phyloP scores from a whole-genome alignment of 768 basidiomycete species.

The Trametes meyenii region DNA sequence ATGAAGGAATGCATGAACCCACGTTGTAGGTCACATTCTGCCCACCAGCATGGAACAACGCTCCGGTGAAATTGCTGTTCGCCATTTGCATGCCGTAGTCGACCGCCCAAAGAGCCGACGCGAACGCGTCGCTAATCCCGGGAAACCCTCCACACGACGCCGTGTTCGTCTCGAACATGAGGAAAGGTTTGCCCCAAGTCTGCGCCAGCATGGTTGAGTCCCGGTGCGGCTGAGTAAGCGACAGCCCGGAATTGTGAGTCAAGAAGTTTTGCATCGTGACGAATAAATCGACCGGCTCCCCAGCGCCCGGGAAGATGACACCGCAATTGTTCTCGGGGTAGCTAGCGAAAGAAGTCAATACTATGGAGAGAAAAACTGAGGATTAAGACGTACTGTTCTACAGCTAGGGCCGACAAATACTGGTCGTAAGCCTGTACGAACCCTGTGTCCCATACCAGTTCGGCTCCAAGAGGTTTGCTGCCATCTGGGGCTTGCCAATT shows the following conservation, averaged over 20 bases:
- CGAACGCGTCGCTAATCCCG: conserved; percentile 56
- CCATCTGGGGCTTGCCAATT: conserved; percentile 47
- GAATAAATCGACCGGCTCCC: conserved; percentile 38
- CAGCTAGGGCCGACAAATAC: conserved; percentile 48
- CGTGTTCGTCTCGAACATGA: conserved; percentile 60
- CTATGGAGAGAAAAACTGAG: not conserved
- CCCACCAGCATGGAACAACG: conserved; percentile 52
- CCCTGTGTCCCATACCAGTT: conserved; percentile 54
- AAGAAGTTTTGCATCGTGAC: conserved; percentile 46
- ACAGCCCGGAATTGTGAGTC: conserved; percentile 43
- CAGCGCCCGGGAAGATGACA: conserved; percentile 31
- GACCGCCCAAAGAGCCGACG: conserved; percentile 53
- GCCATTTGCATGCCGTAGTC: conserved; percentile 57
- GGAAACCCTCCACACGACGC: conserved; percentile 58
- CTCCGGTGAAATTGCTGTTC: conserved; percentile 47
- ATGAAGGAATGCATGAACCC: conserved; percentile 27
- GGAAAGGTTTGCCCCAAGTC: conserved; percentile 40
- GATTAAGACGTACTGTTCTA: conserved; percentile 50
- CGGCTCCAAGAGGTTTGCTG: conserved; percentile 32
- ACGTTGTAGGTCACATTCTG: conserved; percentile 57
- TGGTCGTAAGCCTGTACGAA: conserved; percentile 47
- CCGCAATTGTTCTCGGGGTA: conserved; percentile 40
- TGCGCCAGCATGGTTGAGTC: conserved; percentile 39
- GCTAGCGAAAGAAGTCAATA: conserved; percentile 26
- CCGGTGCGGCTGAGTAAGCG: conserved; percentile 42